Base-by-base conservation (phyloP, 768 basidiomycete species). In the Tricholoma sp. region DNA sequence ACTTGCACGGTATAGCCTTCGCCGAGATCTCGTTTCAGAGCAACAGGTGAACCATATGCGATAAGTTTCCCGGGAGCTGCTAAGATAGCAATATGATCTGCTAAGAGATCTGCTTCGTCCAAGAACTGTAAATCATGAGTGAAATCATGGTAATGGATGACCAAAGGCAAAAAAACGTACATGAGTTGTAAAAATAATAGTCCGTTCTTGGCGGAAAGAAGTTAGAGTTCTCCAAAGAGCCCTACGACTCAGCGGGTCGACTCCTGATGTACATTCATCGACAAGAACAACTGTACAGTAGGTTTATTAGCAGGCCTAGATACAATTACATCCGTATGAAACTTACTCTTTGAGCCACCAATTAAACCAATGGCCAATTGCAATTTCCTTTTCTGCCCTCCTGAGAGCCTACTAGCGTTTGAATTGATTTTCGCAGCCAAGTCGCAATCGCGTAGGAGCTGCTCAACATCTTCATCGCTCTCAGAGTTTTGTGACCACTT, bases 361-460 rank as follows among this genome's bases (percentile, higher is more conserved):
- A 90, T 74, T 10, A 92, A 72, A 10, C 89, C 89, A 61, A 89
- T 85, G 0, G 90, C 90, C n/a, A 91, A 73, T 62, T 92, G 90
- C 24, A 92, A 71, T 69, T 91, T 91, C 63, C 90, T 69, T 42
- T 91, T 91, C 72, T 92, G 89, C 7, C 90, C 90, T 1, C 90
- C 90, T 48, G 83, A 85, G 34, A 92, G 75, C 1, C 82, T 85
- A 52, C 73, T 73, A 1, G 88, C 83, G 61, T 86, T 85, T 12
- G 82, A 75, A 15, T 47, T 73, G 10, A 88, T 80, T 68, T 91
- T 91, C 55, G 74, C 75, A n/a, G 72, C 81, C 24, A 92, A 69
- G 67, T 91, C 89, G 57, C 90, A 92, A 63, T 89, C 86, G 17
- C 74, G 70, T 55, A 92, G 64, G 4, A 91, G 70, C 61, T 86